Evolutionary conservation across 495 filamentous ascomycete genomes (phyloP), one percentile per base, ranked within the genome.

Genomic region (Tuber calosporum): DNA sequence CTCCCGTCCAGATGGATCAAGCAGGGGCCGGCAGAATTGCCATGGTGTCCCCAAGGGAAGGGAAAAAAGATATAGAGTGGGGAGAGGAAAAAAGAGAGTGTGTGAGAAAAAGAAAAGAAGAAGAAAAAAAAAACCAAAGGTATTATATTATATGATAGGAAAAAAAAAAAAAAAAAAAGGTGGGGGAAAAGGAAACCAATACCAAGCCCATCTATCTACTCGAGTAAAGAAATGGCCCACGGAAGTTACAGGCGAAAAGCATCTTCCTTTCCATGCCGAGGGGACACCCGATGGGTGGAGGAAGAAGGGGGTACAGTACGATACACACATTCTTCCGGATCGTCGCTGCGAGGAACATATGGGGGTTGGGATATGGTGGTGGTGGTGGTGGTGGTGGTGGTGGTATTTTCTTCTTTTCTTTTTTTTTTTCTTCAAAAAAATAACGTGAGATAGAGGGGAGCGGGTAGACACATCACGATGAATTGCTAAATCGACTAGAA

Each of bases 251-350:
- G 13, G 53, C 53, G 53, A 62, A 62, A 62, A 62, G 53, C 34
- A 62, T 26, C 53, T 62, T 62, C 53, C 53, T 62, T 62, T 30
- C 53, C 13, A 62, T 62, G 26, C 13, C 53, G 30, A 62, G 26
- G 6, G 26, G 53, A 11, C 53, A 30, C 3, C 53, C 53, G 53
- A 62, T 62, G 53, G 30, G 53, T 58, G 11, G 53, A 34, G 53
- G 53, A 62, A 34, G 53, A 62, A 62, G 53, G 53, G 53, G 53
- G 53, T n/a, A n/a, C n/a, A n/a, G n/a, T n/a, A n/a, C n/a, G 42
- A 13, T 13, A 15, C 53, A 62, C 53, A 62, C 53, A 62, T 62
- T 34, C 53, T 62, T 62, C 53, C 53, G 53, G 53, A 62, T 30
- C 11, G 34, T 62, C 26, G 53, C 53, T 62, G 26, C 26, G 26